Evolutionary conservation across 257 asterid genomes (phyloP), one percentile per base, ranked within the genome.

Genomic region (Plantago elongata): DNA sequence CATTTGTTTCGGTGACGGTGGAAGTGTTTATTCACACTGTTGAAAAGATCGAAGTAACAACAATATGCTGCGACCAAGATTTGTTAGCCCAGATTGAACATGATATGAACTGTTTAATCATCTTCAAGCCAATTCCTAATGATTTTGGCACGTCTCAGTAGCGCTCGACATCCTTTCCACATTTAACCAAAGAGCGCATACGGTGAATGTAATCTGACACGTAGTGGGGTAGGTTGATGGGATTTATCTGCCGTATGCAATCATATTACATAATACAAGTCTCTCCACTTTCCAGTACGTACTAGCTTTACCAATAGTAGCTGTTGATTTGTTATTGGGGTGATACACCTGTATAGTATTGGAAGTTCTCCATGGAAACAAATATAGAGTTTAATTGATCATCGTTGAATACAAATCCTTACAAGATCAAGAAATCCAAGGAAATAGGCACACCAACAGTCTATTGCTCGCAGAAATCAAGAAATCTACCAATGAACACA

Each of bases 81-180:
- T 29, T 72, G 66, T 63, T 17, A 43, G 54, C 78, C 77, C 34
- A 74, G 40, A 62, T 72, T 78, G 57, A 78, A 62, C 69, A 78
- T 54, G 14, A 5, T 43, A 16, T 56, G 72, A 13, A 64, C 80
- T 62, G 59, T 55, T 34, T 48, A 61, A 51, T 78, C 83, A 12
- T 75, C 74, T 2, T 80, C 78, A 8, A 74, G 38, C 44, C 62
- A 66, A 61, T 78, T 72, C 0, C 38, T 27, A 0, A 76, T 14
- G 43, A 73, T 67, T 44, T 76, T 69, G 4, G 10, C 45, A 8
- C 72, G 70, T 1, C 77, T 46, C 5, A 77, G 15, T 27, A 70
- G 27, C 13, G 27, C 13, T 73, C 74, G 3, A 67, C 63, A 13
- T 61, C 68, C 43, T 61, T 46, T 1, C 60, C 43, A 7, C 79